Evolutionary conservation across 345 rosid species (phyloP).

Genomic region (Eucalyptus victrix): DNA sequence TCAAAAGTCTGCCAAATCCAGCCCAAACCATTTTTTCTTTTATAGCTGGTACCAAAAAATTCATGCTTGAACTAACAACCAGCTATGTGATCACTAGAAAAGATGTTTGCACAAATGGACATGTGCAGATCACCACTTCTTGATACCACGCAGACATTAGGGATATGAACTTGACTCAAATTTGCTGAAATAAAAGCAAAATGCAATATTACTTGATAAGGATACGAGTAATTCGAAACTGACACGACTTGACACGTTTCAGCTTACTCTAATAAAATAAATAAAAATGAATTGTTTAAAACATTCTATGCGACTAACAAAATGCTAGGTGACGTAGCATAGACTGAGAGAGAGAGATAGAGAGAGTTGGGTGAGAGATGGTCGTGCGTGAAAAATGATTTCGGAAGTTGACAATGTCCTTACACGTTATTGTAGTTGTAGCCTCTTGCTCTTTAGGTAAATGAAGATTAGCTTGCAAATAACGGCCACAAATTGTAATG

Average conservation of each 20-base stretch:
- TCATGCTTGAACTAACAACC: not conserved
- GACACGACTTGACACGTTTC: not conserved
- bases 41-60: not conserved
- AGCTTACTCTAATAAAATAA: not conserved
- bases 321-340: not conserved
- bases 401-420: not conserved
- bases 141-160: accelerated
- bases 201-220: not conserved
- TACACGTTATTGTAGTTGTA: not conserved
- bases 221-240: not conserved
- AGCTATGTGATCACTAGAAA: not conserved
- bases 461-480: not conserved
- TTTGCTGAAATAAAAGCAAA: not conserved
- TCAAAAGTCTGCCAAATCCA: not conserved
- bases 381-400: not conserved
- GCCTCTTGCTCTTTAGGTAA: not conserved
- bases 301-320: not conserved
- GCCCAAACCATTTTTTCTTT: not conserved
- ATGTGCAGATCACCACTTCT: not conserved
- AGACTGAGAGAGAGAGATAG: not conserved
- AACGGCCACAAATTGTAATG: not conserved
- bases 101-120: not conserved
- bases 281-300: not conserved
- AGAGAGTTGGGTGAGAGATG: not conserved
- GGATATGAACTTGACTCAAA: not conserved